These are phyloP conservation scores for Mortierella sp. DNA, from an alignment of 371 early-diverging fungal species.

Conservation along the genomic window DNA sequence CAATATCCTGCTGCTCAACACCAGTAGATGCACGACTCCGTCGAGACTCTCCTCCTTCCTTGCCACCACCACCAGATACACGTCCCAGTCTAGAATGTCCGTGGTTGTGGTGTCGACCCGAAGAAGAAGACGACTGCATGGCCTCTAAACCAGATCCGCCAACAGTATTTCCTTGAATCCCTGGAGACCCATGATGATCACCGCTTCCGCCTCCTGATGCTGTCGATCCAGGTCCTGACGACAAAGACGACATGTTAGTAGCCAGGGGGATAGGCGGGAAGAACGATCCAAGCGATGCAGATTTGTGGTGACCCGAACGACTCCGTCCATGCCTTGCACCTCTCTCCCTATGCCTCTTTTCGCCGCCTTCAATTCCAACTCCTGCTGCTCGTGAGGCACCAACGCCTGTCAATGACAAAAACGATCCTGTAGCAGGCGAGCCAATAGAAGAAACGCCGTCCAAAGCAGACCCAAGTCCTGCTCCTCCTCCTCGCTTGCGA, in stretches of 20 bases:
- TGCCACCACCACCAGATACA: neutral
- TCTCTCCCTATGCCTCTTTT: conserved; percentile 7
- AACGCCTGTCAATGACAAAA: neutral
- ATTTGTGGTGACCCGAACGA: conserved; percentile 24
- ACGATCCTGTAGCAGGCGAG: neutral
- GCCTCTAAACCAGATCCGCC: neutral
- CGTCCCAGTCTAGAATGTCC: neutral
- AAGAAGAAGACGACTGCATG: neutral
- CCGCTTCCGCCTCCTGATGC: neutral
- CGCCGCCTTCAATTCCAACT: neutral
- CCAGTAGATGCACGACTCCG: neutral
- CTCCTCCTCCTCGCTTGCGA: neutral
- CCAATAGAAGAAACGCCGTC: neutral
- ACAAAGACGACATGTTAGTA: neutral
- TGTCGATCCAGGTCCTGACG: neutral
- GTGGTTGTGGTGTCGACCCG: neutral
- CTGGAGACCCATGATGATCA: neutral
- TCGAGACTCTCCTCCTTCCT: conserved; percentile 8
- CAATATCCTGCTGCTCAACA: neutral
- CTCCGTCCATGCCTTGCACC: conserved; percentile 6
- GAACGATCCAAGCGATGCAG: conserved; percentile 23
- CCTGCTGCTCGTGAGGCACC: neutral
- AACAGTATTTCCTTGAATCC: neutral
- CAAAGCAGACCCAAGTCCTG: neutral
- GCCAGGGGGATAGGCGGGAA: conserved; percentile 15